Evolutionary conservation across 306 rosid genomes (phyloP).

Genomic region (Dalbergia oliveri): DNA sequence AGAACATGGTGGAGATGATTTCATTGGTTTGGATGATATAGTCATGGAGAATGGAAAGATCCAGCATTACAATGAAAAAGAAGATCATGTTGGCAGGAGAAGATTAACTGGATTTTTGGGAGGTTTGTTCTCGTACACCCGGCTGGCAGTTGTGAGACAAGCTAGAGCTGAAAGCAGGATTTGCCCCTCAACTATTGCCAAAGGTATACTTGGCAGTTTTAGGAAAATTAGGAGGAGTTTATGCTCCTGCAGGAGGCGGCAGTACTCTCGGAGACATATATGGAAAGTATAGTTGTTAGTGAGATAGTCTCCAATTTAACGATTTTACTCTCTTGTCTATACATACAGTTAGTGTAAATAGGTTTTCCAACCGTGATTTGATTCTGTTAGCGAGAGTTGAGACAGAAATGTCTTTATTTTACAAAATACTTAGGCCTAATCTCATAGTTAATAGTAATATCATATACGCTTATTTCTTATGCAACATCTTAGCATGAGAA

Average conservation of each 20-base stretch:
- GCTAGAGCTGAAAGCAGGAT: slow-evolving; percentile 46
- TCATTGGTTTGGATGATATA: slow-evolving; percentile 46
- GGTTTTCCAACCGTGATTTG: slow-evolving; percentile 18
- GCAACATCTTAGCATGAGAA: neutral
- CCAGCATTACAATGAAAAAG: slow-evolving; percentile 37
- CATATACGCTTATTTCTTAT: neutral
- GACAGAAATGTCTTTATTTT: neutral
- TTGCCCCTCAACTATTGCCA: slow-evolving; percentile 50
- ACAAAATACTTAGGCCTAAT: slow-evolving; percentile 6
- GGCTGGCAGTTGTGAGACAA: slow-evolving; percentile 48
- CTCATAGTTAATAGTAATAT: neutral
- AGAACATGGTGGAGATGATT: slow-evolving; percentile 46
- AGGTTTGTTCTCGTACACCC: slow-evolving; percentile 61
- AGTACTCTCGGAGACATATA: slow-evolving; percentile 35
- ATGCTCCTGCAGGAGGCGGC: slow-evolving; percentile 57
- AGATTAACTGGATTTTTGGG: slow-evolving; percentile 55
- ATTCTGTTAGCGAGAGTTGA: neutral
- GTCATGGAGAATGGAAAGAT: slow-evolving; percentile 63
- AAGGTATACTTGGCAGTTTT: slow-evolving; percentile 60
- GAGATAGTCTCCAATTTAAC: slow-evolving; percentile 14
- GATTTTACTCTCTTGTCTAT: slow-evolving; percentile 20
- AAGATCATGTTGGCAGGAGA: slow-evolving; percentile 38
- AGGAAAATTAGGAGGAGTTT: slow-evolving; percentile 61
- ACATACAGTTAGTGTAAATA: neutral
- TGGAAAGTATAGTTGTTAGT: slow-evolving; percentile 43